A percentile compares a stretch with the other conserved stretches of the same genome.
Evolutionary conservation across 441 rosid species (phyloP).

Genomic region (Erodium texanum): DNA sequence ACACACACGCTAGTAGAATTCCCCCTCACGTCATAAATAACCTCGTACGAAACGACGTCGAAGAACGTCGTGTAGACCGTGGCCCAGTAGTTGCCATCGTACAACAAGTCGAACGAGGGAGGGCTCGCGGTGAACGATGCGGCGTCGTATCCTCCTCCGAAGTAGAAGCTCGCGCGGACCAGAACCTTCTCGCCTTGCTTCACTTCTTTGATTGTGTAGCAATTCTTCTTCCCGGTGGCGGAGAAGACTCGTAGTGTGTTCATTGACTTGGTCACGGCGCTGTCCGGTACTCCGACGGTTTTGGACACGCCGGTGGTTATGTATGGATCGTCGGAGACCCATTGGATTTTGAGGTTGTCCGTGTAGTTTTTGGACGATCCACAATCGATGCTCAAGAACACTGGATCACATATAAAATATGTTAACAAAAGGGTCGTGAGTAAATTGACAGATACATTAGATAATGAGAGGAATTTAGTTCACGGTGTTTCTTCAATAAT

Average conservation of each 20-base stretch:
- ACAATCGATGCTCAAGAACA: conserved; percentile 39
- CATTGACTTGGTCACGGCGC: conserved; percentile 17
- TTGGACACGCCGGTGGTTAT: conserved; percentile 19
- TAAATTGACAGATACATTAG: too few species aligned
- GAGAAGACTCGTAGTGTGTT: conserved; percentile 43
- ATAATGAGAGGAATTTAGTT: too few species aligned
- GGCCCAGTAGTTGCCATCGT: conserved; percentile 46
- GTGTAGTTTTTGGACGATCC: conserved; percentile 28
- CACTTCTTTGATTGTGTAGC: conserved; percentile 27
- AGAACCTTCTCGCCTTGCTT: conserved; percentile 25
- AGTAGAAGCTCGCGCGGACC: conserved; percentile 37
- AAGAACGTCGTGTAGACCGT: conserved; percentile 30
- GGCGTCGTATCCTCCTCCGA: conserved; percentile 40
- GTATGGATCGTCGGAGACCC: conserved; percentile 38
- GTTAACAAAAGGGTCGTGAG: not conserved
- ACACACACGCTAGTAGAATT: conserved; percentile 33
- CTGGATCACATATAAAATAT: conserved; percentile 1
- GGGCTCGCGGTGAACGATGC: conserved; percentile 20
- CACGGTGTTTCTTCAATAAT: too few species aligned
- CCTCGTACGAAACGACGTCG: conserved; percentile 27
- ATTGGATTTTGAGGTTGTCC: conserved; percentile 22
- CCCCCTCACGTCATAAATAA: conserved; percentile 21
- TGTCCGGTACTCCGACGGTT: conserved; percentile 14
- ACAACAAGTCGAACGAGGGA: conserved; percentile 41
- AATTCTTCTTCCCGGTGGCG: conserved; percentile 34